Evolutionary conservation across 2,329 filamentous ascomycete genomes (phyloP), one percentile per base, ranked within the genome.

Genomic region (Phaeophleospora eucalypticola): DNA sequence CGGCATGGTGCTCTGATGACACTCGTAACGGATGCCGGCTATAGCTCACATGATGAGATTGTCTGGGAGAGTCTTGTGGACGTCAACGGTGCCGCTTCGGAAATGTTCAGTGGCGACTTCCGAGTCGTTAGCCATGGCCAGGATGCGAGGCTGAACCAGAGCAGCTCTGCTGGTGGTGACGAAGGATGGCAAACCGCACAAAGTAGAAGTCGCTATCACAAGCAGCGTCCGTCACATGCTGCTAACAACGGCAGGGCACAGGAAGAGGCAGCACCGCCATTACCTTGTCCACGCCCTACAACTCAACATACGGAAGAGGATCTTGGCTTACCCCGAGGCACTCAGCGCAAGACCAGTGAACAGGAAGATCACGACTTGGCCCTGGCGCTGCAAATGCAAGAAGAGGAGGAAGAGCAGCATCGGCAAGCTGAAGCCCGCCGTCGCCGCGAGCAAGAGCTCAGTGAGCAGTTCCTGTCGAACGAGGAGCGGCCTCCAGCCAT

Each of bases 11-110:
- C 87, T 55, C 76, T 97, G 1, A 80, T 91, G 53, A 89, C 87
- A 0, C 72, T 98, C 2, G 89, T 98, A 12, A 97, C 93, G 0
- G 93, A 98, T 64, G 86, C 89, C 19, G 93, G 93, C 1, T 98
- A 95, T 62, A 83, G 86, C 9, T 80, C 77, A 8, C 89, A 96
- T 58, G 85, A 89, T 14, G 91, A 97, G 64, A 83, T 98, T 10
- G 88, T 98, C 0, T 98, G 93, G 93, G 93, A 98, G 68, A 93
- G 86, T 8, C 75, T 98, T 2, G 84, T 86, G 1, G 91, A 97
- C 59, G 84, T 95, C 17, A 93, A 84, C 42, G 93, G 93, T 6
- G 84, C 87, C 59, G 80, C 80, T 12, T 83, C 87, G 2, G 87
- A 90, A 63, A 89, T 94, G 59, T 88, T 89, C 57, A 89, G 89